Evolutionary conservation across 805 yeast genomes (phyloP), one percentile per base, ranked within the genome.

Genomic region (Candida xyloterini): DNA sequence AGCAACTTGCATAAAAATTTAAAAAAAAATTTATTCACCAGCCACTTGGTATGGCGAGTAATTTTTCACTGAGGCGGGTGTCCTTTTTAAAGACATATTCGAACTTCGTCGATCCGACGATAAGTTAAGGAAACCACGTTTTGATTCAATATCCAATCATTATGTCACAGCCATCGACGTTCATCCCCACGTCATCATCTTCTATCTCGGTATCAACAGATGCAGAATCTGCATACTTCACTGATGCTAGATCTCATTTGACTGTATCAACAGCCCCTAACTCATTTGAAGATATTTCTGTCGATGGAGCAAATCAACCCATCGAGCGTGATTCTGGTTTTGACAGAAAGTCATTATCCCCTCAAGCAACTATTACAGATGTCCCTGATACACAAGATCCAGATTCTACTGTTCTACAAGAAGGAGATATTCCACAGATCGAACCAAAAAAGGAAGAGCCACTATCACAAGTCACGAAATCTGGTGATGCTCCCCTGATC

Each of bases 341-440:
- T 15, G 16, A 18, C 6, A 10, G 9, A 6, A 9, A n/a, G 13
- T 18, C 27, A 5, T 15, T 23, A 9, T 46, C 47, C 5, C 57
- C 60, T 9, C 57, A 52, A 27, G 51, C 44, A 10, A 55, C 60
- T 6, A 52, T 55, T 18, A 55, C 57, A 1, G 54, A 47, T 15
- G 29, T 14, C 1, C 13, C 18, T 5, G 38, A 30, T 6, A 25
- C 5, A 9, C 30, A 33, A 10, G 33, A 35, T 18, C 33, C 27
- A 5, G 40, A 37, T 23, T 7, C 36, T 4, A 25, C 27, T 13
- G 9, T 20, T 5, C 31, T 27, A 10, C 27, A 7, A n/a, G 35
- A 28, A 7, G 32, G 21, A 5, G 29, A 27, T 14, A 18, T 14
- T 14, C 21, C 33, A 8, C 14, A 27, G 10, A 29, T 25, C 5